A percentile compares a stretch with the other conserved stretches of the same genome.
phyloP scores from a whole-genome alignment of 2,329 filamentous ascomycete genomes.

The Cercospora berteroae region DNA sequence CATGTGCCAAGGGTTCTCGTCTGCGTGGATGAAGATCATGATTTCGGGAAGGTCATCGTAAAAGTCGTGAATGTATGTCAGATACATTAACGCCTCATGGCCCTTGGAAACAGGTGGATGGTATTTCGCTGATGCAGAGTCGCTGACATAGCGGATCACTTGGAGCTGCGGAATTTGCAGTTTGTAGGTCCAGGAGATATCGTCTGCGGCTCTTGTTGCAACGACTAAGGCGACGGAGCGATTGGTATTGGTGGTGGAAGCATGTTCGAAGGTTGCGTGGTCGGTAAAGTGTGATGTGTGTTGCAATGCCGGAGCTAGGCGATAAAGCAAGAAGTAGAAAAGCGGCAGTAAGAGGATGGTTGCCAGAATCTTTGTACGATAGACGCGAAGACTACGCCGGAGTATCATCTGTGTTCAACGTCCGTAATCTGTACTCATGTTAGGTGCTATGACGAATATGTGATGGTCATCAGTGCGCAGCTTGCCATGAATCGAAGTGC shows the following conservation, averaged over 20 bases:
- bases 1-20: slow-evolving; percentile 25
- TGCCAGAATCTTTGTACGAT: background rate
- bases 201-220: slow-evolving; percentile 20
- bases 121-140: slow-evolving; percentile 20
- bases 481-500: background rate
- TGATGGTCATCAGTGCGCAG: background rate
- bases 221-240: slow-evolving; percentile 23
- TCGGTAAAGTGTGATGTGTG: background rate
- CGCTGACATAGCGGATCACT: slow-evolving; percentile 25
- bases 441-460: background rate
- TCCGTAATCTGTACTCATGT: background rate
- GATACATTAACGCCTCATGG: slow-evolving; percentile 27
- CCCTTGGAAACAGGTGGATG: slow-evolving; percentile 21
- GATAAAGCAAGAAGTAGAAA: slow-evolving; percentile 7
- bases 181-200: slow-evolving; percentile 23
- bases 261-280: background rate
- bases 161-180: slow-evolving; percentile 22
- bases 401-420: background rate
- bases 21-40: slow-evolving; percentile 24
- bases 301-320: slow-evolving; percentile 6
- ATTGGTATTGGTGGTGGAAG: background rate
- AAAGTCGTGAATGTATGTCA: slow-evolving; percentile 27
- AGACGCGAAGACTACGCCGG: background rate
- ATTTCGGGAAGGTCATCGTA: slow-evolving; percentile 25
- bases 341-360: slow-evolving; percentile 2